Evolutionary conservation across 2,329 filamentous ascomycete genomes (phyloP), one percentile per base, ranked within the genome.

Genomic region (Juglanconis juglandina): DNA sequence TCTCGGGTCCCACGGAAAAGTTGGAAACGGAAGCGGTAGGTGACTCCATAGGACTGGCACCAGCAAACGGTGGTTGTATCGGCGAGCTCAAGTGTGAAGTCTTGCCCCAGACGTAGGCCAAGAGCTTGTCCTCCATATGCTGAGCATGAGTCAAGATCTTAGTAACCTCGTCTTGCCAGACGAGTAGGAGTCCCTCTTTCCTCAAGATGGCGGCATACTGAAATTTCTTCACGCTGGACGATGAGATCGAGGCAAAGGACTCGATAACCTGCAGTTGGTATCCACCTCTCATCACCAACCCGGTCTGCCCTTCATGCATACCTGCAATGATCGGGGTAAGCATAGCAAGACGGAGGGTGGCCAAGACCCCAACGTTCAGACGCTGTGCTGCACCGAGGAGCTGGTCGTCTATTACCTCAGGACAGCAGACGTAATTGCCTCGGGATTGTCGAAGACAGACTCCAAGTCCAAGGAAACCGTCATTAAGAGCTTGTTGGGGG

Each of bases 311-410:
- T 6, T 73, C 70, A 7, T 73, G 62, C 32, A 81, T 63, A 0
- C 71, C 71, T n/a, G 72, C 68, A 61, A 80, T 72, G 41, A 81
- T 76, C 14, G 75, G 76, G 24, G 76, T 72, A 34, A 78, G 77
- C 58, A 79, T 78, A 50, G 79, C 73, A 1, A 77, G 77, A 9
- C 74, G 76, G 76, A 82, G 79, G 9, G 80, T 81, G 60, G 81
- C 72, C 13, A 77, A 78, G 39, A 80, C 77, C 14, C 73, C 70
- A 24, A 77, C 71, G 63, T 80, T 79, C 58, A 81, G 72, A 55
- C 73, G 73, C 56, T 75, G 73, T 6, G 79, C 74, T 7, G 79
- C 77, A 4, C 68, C 73, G 10, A 78, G 65, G 8, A 81, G 70
- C 9, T 72, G 64, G 14, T 70, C 70, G 53, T 75, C 69, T 10